Base-by-base conservation (phyloP, 1,139 yeast species). In the Meyerozyma carpophila region DNA sequence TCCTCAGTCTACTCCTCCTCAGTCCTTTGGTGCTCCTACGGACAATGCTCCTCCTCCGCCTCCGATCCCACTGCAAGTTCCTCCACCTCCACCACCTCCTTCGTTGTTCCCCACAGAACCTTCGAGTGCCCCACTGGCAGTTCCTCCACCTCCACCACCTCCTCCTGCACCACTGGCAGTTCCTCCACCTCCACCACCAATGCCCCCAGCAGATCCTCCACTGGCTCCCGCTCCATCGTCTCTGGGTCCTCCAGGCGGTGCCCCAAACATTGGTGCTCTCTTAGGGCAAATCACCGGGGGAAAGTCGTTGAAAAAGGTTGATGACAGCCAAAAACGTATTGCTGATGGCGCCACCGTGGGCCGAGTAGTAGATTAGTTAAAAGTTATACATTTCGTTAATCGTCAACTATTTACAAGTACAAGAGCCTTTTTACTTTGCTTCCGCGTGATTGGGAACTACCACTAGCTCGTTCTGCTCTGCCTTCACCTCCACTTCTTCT, bases 261-360 rank as follows among this genome's bases (percentile, higher is more conserved):
- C 65, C 2, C 69, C 74, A 5, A 62, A 67, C 44, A 65, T 77
- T 37, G 61, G 69, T 20, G 78, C 79, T 0, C 65, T 79, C 37
- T 65, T 80, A 40, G 81, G 81, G 8, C 82, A 79, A 54, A 80
- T 80, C 46, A 70, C 72, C n/a, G 73, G 71, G 3, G 85, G 85
- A 20, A 66, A 59, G 42, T 47, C 73, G 1, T 68, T 80, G 51
- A 71, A 65, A 49, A 77, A 68, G 53, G 84, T 79, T 4, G 71
- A 68, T 49, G 71, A 68, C 32, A 58, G 63, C 41, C 65, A 77
- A 52, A 72, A 79, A 58, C 62, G 67, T 41, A 63, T 75, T 43
- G 62, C 73, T 14, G 68, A 65, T 39, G 66, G 78, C 9, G 69
- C 75, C 14, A 63, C 66, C 7, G 77, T 77, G 10, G 84, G 84